Evolutionary conservation across 441 rosid species (phyloP).

Genomic region (Populus tomentosa): DNA sequence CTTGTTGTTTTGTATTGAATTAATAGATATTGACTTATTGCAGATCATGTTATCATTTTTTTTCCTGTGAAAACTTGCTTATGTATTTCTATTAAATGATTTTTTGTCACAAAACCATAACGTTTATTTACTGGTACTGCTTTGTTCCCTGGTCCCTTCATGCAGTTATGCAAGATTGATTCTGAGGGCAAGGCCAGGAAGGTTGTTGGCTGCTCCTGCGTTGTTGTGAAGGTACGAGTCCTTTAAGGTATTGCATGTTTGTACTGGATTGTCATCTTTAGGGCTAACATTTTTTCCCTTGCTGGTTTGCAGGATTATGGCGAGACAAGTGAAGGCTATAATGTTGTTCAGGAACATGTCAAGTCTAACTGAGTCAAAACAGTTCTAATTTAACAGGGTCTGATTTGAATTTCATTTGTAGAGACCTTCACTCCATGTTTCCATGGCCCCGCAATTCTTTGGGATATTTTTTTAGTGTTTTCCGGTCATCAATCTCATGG

Average conservation of each 20-base stretch:
- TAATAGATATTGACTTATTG: not conserved
- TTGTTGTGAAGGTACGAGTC: constrained; percentile 41
- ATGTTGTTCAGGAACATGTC: constrained; percentile 45
- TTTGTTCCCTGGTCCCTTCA: too few species aligned
- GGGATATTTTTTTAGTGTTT: not conserved
- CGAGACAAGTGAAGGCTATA: constrained; percentile 52
- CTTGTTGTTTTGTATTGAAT: not conserved
- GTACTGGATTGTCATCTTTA: not conserved
- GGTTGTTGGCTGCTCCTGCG: constrained; percentile 56
- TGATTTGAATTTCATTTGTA: constrained; percentile 3
- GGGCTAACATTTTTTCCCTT: not conserved
- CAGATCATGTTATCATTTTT: not conserved
- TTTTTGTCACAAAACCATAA: not conserved
- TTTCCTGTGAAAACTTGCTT: not conserved
- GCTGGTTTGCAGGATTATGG: constrained; percentile 43
- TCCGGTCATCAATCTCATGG: not conserved
- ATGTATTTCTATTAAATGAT: not conserved
- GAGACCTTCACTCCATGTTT: not conserved
- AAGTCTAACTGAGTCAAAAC: constrained; percentile 33
- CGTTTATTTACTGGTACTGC: not conserved
- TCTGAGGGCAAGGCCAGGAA: constrained; percentile 60
- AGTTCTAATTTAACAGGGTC: too few species aligned
- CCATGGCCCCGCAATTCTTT: not conserved
- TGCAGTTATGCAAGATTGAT: constrained; percentile 56
- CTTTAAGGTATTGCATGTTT: not conserved